These are phyloP conservation scores for Centrapalus pauciflorus DNA, from an alignment of 129 eudicot species.

Conservation along the genomic window DNA sequence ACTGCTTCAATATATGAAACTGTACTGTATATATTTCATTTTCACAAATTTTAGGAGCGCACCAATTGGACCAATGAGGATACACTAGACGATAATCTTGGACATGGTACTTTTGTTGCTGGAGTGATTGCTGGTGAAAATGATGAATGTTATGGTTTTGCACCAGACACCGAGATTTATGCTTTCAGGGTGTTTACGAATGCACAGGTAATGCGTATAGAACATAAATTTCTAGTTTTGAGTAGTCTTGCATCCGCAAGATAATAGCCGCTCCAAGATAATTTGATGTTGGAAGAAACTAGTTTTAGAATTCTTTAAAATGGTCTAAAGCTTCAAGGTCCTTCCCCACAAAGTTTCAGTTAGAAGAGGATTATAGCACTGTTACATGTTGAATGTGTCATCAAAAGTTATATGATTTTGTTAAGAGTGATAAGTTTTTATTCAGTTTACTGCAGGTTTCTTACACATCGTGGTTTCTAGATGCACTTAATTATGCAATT, in stretches of 20 bases:
- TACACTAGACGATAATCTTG: constrained; percentile 74
- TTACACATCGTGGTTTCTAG: constrained; percentile 87
- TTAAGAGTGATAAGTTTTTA: constrained; percentile 48
- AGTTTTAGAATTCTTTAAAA: neutral
- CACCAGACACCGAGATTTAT: constrained; percentile 77
- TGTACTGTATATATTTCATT: neutral
- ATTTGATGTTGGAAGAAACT: neutral
- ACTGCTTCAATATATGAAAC: neutral
- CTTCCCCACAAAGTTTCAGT: neutral
- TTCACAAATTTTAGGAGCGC: constrained; percentile 52
- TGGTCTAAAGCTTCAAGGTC: neutral
- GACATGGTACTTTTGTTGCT: constrained; percentile 90
- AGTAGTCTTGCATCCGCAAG: neutral
- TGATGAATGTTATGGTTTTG: constrained; percentile 69
- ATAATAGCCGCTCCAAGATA: neutral
- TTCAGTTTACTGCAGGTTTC: constrained; percentile 88
- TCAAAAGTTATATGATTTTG: neutral
- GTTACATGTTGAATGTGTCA: no score
- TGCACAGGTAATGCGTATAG: constrained; percentile 62
- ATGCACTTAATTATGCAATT: constrained; percentile 82
- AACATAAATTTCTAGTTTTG: neutral
- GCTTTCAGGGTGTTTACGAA: constrained; percentile 81
- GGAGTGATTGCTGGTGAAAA: constrained; percentile 86
- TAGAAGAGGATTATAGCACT: neutral
- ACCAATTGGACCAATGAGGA: constrained; percentile 83